Base-by-base conservation (phyloP, 2,329 filamentous ascomycete genomes). In the Sporothrix euskadiensis region DNA sequence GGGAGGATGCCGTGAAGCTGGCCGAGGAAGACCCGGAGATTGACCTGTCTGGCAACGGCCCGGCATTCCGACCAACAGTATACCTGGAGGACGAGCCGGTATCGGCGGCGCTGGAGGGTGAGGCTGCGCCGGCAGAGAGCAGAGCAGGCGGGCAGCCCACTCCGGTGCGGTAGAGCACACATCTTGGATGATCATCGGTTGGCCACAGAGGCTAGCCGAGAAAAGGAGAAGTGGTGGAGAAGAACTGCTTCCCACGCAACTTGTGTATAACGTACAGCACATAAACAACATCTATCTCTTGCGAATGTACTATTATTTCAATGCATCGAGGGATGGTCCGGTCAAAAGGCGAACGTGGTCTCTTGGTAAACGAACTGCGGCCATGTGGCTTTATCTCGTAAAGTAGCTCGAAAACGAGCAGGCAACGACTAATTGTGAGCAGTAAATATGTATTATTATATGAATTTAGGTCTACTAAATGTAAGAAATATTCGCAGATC, bases 1-100 rank as follows among this genome's bases (percentile, higher is more conserved):
- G 94, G 92, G 87, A 93, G 79, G 92, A 94, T 79, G 93, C 93
- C 30, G 83, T 88, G 69, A 83, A 87, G 74, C 83, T 92, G 75
- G 92, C 91, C 7, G 85, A 87, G 83, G 79, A 83, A 9, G 92
- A 95, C 79, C 85, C 87, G 5, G 90, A 93, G 80, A 85, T 94
- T 77, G 83, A 92, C 78, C 80, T 92, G 35, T 85, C 84, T 41
- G 83, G 83, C 44, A 78, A 83, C 2, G 85, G 83, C 4, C 81
- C 83, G 52, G 83, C 85, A 8, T 90, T 88, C 79, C 84, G 78
- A n/a, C 87, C 87, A 1, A 77, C 77, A 26, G 79, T 79, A 39
- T 82, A 81, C 72, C 74, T 82, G 39, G 80, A 83, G 74, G 80
- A 81, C 22, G 80, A 80, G 41, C 75, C 79, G 19, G 54, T 44